These are phyloP conservation scores for Cicer chorassanicum DNA, from an alignment of 306 rosid genomes.

Conservation along the genomic window DNA sequence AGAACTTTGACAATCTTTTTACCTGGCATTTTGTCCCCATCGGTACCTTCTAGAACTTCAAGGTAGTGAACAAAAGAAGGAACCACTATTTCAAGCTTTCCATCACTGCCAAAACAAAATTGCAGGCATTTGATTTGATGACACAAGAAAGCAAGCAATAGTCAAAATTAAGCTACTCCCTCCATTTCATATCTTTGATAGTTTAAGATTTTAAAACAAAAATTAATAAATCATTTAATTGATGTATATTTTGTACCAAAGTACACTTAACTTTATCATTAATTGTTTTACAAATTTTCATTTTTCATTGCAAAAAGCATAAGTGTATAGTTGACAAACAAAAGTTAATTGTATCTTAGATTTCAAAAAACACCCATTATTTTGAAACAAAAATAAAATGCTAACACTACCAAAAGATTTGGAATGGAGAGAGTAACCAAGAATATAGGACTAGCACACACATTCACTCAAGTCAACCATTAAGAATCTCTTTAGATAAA, in stretches of 20 bases:
- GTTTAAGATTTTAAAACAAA: not conserved
- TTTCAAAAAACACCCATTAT: not conserved
- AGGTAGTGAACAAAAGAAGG: slow-evolving; percentile 98
- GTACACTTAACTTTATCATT: not conserved
- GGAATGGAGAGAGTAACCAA: not conserved
- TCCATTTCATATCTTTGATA: not conserved
- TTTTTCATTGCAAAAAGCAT: not conserved
- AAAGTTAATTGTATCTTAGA: not conserved
- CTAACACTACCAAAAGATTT: not conserved
- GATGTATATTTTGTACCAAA: not conserved
- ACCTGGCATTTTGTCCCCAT: slow-evolving; percentile 99
- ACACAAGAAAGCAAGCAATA: slow-evolving; percentile 1
- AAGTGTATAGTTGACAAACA: too few species aligned
- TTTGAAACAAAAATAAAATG: not conserved
- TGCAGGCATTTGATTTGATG: not conserved
- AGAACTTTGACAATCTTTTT: slow-evolving; percentile 17
- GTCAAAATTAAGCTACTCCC: not conserved
- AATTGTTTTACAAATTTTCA: not conserved
- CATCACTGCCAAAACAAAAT: slow-evolving; percentile 70
- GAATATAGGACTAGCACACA: not conserved
- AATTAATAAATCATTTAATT: not conserved
- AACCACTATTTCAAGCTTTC: slow-evolving; percentile 93
- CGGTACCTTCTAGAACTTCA: slow-evolving; percentile 95
- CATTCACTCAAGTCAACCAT: slow-evolving; percentile 25
- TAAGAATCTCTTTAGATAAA: not conserved